Evolutionary conservation across 2,329 filamentous ascomycete species (phyloP), one percentile per base, ranked within the genome.

Genomic region (Cordyceps fumosorosea): DNA sequence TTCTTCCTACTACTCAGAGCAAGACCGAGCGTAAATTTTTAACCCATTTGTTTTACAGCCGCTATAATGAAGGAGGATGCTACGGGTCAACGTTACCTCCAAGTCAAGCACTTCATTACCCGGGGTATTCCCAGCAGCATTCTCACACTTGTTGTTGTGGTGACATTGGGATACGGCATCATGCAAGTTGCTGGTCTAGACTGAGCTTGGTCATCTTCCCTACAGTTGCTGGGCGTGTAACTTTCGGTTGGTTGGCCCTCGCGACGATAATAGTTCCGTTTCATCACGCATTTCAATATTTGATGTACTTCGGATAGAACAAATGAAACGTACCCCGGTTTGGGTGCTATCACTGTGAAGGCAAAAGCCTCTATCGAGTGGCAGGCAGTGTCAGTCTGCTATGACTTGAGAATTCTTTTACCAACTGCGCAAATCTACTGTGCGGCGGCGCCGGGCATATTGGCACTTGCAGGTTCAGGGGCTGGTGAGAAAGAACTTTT

Each of bases 41-140:
- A 64, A 72, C 64, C 51, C 54, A 6, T 34, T n/a, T n/a, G n/a
- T n/a, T 6, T 8, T 50, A 18, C 56, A 96, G 91, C 95, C 71
- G 95, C 95, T 4, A 98, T 99, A 70, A 98, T 99, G 95, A 98
- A 98, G 82, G 95, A 99, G 77, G 93, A 99, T 69, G 84, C 90
- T 0, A 96, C 93, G 0, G 95, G 95, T 10, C 91, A 96, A 72
- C 83, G 95, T 62, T 99, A 99, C 72, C 82, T 99, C 60, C 82
- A 89, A 64, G 96, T 99, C 58, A 90, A 89, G 72, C 95, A 99
- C 74, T 99, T 99, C 75, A 88, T 99, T 70, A 96, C 89, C 57
- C 82, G 93, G n/a, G 95, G 95, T 70, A 85, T 99, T 44, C 93
- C 95, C 0, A 88, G 89, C 71, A 96, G 90, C 74, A 73, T 98